Base-by-base conservation (phyloP, 208 protist species). In the Trypanosomatidae sp. region DNA sequence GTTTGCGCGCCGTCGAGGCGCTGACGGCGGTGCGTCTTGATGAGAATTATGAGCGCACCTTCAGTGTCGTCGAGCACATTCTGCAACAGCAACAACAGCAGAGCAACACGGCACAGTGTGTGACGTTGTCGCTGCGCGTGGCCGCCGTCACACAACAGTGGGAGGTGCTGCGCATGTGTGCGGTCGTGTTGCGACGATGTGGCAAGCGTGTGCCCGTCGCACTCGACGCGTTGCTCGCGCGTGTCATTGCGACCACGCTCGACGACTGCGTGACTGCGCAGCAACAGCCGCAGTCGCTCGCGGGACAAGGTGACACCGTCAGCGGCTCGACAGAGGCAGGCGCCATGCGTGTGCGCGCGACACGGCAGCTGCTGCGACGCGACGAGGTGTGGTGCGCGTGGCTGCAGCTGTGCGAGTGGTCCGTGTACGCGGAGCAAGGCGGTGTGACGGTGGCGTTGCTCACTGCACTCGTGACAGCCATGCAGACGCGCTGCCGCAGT, bases 181-280 rank as follows among this genome's bases (percentile, higher is more conserved):
- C 82, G 15, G 87, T 85, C 71, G 55, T 75, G 11, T 43, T 88
- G 38, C 82, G 87, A 58, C 71, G 66, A 6, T 82, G 77, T 35
- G 71, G 74, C 0, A 60, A 64, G 44, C 76, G 79, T 2, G 58
- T 71, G 24, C 75, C 82, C 1, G 63, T 63, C 18, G 30, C 64
- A 27, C 41, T 87, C 32, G 76, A 59, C 39, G 74, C 81, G 16
- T 59, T 65, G 5, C 77, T 91, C 6, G 51, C 66, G n/a, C 33
- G 53, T 6, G 42, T 61, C 21, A 52, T 69, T 10, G 63, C 72
- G 51, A 21, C 19, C n/a, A 41, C 71, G 26, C 48, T 88, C 33
- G 57, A 75, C n/a, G n/a, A n/a, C n/a, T n/a, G n/a, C n/a, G n/a
- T n/a, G n/a, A n/a, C n/a, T n/a, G n/a, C n/a, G n/a, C n/a, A n/a